Conservation (phyloP, 1,284 basidiomycete genomes). For the Pascua sp. region DNA sequence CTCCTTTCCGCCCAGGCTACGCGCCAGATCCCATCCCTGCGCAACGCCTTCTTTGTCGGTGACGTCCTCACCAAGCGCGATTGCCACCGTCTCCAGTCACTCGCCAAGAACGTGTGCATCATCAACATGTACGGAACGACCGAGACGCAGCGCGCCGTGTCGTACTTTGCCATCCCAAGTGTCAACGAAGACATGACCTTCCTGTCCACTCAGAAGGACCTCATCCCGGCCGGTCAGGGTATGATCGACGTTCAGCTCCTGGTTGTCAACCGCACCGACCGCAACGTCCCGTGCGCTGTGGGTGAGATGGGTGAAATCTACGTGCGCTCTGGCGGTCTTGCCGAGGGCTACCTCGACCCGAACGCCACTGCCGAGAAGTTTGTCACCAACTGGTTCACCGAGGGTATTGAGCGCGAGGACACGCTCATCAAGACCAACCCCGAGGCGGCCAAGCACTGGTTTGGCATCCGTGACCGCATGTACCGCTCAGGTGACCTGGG, state of each 20-base stretch:
- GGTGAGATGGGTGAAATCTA: constrained; percentile 99
- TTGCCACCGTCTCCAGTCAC: constrained; percentile 88
- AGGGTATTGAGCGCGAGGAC: constrained; percentile 60
- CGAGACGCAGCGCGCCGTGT: constrained; percentile 97
- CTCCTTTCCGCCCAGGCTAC: constrained; percentile 94
- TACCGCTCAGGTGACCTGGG: constrained; percentile 97
- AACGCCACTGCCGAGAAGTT: constrained; percentile 87
- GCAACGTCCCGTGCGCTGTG: constrained; percentile 82
- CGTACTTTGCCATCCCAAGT: constrained; percentile 90
- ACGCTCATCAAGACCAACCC: constrained; percentile 63
- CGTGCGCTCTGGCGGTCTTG: constrained; percentile 90
- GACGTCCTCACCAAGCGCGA: constrained; percentile 98
- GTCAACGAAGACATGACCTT: constrained; percentile 83
- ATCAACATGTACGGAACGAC: constrained; percentile 99
- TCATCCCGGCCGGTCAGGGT: constrained; percentile 95
- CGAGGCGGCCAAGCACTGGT: constrained; percentile 74
- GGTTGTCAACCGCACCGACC: constrained; percentile 91
- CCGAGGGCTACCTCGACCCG: constrained; percentile 89
- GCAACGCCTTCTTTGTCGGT: constrained; percentile 97
- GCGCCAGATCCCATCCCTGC: constrained; percentile 77
- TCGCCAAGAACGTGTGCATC: constrained; percentile 88
- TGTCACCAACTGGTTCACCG: constrained; percentile 84
- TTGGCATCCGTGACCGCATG: constrained; percentile 96
- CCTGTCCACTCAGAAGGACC: constrained; percentile 91
- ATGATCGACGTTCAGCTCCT: constrained; percentile 98